Evolutionary conservation across 495 filamentous ascomycete genomes (phyloP), one percentile per base, ranked within the genome.

Genomic region (Hypomontagnella monticulosa): DNA sequence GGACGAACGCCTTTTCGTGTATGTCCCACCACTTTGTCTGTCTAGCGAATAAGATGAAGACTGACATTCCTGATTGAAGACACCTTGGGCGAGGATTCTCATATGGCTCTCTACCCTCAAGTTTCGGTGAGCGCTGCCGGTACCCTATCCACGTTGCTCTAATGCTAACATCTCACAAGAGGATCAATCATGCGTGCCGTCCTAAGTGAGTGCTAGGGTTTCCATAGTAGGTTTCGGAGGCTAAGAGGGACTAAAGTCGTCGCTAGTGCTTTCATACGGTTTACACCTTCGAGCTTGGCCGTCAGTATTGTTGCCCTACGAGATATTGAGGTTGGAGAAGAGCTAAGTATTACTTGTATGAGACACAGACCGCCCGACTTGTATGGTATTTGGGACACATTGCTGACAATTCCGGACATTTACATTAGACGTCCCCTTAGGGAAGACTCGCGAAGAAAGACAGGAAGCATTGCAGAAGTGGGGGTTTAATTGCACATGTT

Each of bases 281-380:
- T 77, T 37, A 73, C 71, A n/a, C 67, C 70, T 1, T 57, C 70
- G 1, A 72, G 50, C 19, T 59, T 78, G 33, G 66, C 68, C 0
- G 74, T 75, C 36, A 76, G 69, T 43, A 60, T 79, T 8, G 72
- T 67, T 3, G 78, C 75, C 4, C 37, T 66, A 5, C 48, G 58
- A 33, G 76, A 78, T 55, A 78, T 80, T n/a, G 65, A 76, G 43
- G 53, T 70, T 0, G 78, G 77, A 27, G 75, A 80, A 7, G 79
- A 81, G 55, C 74, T 81, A 19, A 55, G 48, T 7, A 77, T 78
- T 47, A 78, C 75, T 46, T 80, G 76, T 78, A 62, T 44, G 75
- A 19, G n/a, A 6, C 3, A 3, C 10, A 6, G 23, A 19, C 49
- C 18, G 19, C 16, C 1, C 42, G 12, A 7, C 19, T 11, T 11